Conservation (phyloP, 768 basidiomycete genomes). For the Botryobasidium botryosum region DNA sequence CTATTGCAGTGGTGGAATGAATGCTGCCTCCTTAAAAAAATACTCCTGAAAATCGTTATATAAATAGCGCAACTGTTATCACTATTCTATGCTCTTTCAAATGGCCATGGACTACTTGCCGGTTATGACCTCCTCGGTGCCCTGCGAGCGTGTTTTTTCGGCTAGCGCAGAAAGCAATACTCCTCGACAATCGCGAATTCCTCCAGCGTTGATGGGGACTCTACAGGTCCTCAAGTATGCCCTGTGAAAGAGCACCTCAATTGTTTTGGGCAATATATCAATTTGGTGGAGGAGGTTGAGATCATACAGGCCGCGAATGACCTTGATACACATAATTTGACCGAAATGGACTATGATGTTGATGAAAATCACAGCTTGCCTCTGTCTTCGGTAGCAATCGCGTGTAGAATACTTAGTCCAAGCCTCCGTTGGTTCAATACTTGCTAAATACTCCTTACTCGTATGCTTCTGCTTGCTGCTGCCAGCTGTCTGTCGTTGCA, state of each 20-base stretch:
- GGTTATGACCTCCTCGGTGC: conserved; percentile 15
- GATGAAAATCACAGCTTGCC: no score
- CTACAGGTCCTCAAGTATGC: conserved; percentile 16
- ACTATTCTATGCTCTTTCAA: conserved; percentile 3
- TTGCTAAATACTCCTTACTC: no score
- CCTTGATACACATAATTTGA: no score
- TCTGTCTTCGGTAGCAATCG: no score
- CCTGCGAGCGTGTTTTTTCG: conserved; percentile 15
- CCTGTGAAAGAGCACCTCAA: conserved; percentile 10
- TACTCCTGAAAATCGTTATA: not conserved
- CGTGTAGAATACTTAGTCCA: no score
- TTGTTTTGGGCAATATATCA: no score
- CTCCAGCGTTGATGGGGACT: conserved; percentile 11
- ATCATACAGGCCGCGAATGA: no score
- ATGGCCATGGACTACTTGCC: conserved; percentile 14
- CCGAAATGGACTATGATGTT: no score
- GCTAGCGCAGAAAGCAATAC: conserved; percentile 12
- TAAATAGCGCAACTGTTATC: not conserved
- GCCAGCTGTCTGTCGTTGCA: no score
- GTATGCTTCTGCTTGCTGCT: no score
- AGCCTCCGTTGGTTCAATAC: no score
- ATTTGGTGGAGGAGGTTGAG: no score
- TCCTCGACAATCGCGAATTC: not conserved
- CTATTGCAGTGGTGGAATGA: conserved; percentile 5
- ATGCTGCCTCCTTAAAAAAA: not conserved